A percentile compares a stretch with the other conserved stretches of the same genome.
Conservation (phyloP, 768 basidiomycete genomes). For the Mrakia gelida region DNA sequence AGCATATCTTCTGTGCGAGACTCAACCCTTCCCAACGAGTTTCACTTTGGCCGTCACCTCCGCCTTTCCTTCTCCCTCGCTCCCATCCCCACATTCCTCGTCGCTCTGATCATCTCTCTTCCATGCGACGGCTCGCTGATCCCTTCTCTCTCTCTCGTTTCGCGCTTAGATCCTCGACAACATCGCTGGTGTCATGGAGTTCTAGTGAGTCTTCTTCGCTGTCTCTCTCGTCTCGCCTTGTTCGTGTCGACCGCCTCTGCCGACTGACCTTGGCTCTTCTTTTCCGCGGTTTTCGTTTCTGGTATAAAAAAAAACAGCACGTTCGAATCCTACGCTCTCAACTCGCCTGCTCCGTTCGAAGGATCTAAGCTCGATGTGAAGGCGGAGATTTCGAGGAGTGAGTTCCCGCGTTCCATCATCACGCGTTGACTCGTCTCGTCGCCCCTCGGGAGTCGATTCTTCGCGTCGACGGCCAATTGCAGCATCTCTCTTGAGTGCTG, state of each 20-base stretch:
- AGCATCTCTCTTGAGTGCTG: too few species aligned
- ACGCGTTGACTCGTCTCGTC: slow-evolving; percentile 48
- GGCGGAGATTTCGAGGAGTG: slow-evolving; percentile 51
- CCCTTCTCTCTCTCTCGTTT: neutral
- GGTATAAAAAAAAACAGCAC: slow-evolving; percentile 38
- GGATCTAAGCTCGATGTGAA: slow-evolving; percentile 55
- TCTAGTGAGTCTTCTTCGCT: slow-evolving; percentile 40
- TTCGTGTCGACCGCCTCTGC: neutral
- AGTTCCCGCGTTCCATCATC: slow-evolving; percentile 43
- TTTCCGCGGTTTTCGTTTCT: neutral
- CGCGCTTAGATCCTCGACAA: slow-evolving; percentile 45
- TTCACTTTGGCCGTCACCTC: neutral
- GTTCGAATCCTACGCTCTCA: slow-evolving; percentile 54
- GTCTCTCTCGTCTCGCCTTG: neutral
- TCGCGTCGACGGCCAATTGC: neutral
- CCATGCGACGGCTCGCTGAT: neutral
- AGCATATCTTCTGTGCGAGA: neutral
- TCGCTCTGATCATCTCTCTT: neutral
- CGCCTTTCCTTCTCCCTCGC: neutral
- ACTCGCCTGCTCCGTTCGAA: slow-evolving; percentile 54
- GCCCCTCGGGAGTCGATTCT: neutral
- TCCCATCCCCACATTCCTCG: neutral
- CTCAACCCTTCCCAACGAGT: neutral
- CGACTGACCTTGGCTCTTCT: neutral
- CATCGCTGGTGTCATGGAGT: slow-evolving; percentile 51